Evolutionary conservation across 2,329 filamentous ascomycete genomes (phyloP).

Genomic region (Leptographium radiaticola): DNA sequence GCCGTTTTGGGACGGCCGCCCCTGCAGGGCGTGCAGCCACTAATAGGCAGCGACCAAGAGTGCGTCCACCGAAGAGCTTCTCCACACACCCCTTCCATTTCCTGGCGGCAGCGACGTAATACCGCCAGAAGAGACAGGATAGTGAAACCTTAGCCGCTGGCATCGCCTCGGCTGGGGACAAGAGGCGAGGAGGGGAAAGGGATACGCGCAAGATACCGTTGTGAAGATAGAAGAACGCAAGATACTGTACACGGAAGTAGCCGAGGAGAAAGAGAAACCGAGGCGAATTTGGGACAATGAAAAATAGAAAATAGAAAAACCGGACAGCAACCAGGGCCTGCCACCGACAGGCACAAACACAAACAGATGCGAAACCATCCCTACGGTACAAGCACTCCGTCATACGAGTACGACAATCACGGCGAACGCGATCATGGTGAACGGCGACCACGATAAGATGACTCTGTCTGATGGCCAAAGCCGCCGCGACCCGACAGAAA

Average conservation of each 20-base stretch:
- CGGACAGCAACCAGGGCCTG: too few relatives aligned
- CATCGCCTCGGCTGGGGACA: not conserved
- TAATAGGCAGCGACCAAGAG: not conserved
- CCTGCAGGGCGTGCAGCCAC: constrained; percentile 13
- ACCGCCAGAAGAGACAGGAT: not conserved
- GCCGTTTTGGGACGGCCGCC: constrained; percentile 16
- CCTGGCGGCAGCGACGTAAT: not conserved
- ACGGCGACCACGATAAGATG: not conserved
- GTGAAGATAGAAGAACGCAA: too few relatives aligned
- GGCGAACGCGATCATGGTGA: not conserved
- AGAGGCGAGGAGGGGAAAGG: not conserved
- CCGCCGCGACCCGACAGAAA: not conserved
- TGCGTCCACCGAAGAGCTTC: not conserved
- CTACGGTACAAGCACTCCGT: not conserved
- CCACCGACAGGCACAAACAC: too few relatives aligned
- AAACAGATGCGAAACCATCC: too few relatives aligned
- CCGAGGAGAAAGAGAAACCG: too few relatives aligned
- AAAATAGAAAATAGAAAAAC: too few relatives aligned
- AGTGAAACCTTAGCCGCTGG: not conserved
- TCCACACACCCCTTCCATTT: not conserved
- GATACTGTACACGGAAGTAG: too few relatives aligned
- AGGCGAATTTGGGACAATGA: too few relatives aligned
- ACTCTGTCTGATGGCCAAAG: not conserved
- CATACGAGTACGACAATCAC: not conserved
- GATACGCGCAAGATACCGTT: too few relatives aligned